Evolutionary conservation across 306 rosid genomes (phyloP).

Genomic region (Citrullus mucosospermus): DNA sequence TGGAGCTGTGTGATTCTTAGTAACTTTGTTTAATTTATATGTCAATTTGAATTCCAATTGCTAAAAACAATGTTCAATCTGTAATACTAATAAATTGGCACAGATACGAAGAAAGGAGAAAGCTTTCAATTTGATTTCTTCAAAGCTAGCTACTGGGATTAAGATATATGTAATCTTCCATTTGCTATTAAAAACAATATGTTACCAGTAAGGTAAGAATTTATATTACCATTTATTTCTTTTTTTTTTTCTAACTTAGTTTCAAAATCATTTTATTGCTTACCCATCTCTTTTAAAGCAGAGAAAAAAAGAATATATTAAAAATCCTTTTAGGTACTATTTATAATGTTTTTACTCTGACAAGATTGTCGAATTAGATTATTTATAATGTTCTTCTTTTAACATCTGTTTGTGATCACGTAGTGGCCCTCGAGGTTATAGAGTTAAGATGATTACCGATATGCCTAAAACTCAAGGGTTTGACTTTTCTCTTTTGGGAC

Average conservation of each 20-base stretch:
- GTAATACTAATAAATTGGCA: background rate
- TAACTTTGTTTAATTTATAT: background rate
- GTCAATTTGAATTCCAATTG: constrained; percentile 3
- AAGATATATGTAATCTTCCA: background rate
- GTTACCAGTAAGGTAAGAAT: background rate
- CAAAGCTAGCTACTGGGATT: background rate
- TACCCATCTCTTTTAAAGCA: background rate
- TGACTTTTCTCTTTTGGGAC: too few species aligned
- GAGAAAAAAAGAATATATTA: too few species aligned
- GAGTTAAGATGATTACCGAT: too few species aligned
- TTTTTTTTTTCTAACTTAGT: background rate
- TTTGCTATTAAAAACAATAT: background rate
- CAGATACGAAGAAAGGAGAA: constrained; percentile 3
- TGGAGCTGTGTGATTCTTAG: constrained; percentile 25
- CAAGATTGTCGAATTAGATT: too few species aligned
- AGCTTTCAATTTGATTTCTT: constrained; percentile 2
- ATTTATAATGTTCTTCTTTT: too few species aligned
- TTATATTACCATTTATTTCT: background rate
- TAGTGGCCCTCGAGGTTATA: too few species aligned
- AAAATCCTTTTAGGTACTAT: too few species aligned
- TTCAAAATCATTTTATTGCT: background rate
- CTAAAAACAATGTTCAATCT: constrained; percentile 7
- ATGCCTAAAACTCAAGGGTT: too few species aligned
- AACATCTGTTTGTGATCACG: too few species aligned
- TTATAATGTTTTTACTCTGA: too few species aligned